Conservation (phyloP, 345 rosid genomes). For the Lepidium africanum region DNA sequence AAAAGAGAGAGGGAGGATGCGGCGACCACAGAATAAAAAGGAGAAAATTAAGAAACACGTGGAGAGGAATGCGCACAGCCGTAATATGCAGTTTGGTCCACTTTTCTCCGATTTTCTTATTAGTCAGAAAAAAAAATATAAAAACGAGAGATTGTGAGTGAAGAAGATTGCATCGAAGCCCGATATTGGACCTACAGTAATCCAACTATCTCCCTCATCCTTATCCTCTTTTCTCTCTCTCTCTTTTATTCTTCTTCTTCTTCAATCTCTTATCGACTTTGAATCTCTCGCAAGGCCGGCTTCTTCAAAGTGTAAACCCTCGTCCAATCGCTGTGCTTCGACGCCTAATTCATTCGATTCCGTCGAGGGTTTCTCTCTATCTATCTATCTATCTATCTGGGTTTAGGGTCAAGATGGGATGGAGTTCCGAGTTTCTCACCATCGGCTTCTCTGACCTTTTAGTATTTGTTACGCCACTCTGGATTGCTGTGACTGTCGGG, state of each 20-base stretch:
- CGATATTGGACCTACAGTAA: slow-evolving; percentile 44
- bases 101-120: background rate
- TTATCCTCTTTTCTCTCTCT: slow-evolving; percentile 35
- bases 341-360: slow-evolving; percentile 2
- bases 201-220: slow-evolving; percentile 40
- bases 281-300: no score
- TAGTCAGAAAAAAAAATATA: no score
- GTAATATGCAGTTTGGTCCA: background rate
- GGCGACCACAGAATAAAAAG: slow-evolving; percentile 14
- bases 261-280: background rate
- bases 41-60: background rate
- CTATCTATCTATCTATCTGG: no score
- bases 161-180: slow-evolving; percentile 9
- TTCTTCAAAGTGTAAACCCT: slow-evolving; percentile 14
- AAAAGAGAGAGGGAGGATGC: background rate
- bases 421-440: slow-evolving; percentile 44
- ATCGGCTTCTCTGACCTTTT: slow-evolving; percentile 42
- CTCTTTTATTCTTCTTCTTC: background rate
- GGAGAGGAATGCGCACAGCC: background rate
- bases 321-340: slow-evolving; percentile 33
- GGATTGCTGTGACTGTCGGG: slow-evolving; percentile 81
- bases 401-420: slow-evolving; percentile 33
- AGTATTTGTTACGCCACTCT: slow-evolving; percentile 54
- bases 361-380: background rate
- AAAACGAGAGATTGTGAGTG: background rate